Base-by-base conservation (phyloP, 2,329 filamentous ascomycete species). In the Thelonectria discophora region DNA sequence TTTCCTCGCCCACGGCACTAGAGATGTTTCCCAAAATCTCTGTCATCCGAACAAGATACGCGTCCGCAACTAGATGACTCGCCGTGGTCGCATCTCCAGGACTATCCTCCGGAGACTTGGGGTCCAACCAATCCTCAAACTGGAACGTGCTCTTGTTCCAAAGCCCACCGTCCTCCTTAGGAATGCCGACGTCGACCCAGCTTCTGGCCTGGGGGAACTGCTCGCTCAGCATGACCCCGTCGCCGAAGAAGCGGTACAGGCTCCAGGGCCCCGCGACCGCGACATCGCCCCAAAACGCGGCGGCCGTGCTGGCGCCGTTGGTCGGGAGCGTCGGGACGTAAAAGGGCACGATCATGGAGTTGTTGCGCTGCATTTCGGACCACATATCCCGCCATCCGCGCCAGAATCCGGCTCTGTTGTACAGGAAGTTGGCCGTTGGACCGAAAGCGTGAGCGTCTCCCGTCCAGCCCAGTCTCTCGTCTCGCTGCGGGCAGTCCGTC, bases 401-500 rank as follows among this genome's bases (percentile, higher is more conserved):
- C 65, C 63, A 80, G 62, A 88, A 81, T 0, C 82, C 84, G 0
- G 77, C 42, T 0, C 82, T 81, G 65, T 86, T 76, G 70, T 83
- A 88, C 0, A 88, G 74, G 63, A 82, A 87, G 51, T 79, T 82
- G 0, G 83, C 79, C 0, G 83, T 81, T 0, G 82, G 80, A 0
- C 77, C 74, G 60, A 87, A 87, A 1, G 80, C 77, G 39, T 81
- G 81, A 8, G 78, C 74, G 63, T 85, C 81, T 27, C 84, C 80
- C 1, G 80, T 82, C 85, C 84, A 84, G 18, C 82, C 80, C 7
- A 86, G 69, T 0, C 83, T 76, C 69, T 86, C 83, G 56, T 86
- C 83, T 5, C 82, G 75, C 64, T 86, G 82, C 0, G 84, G 83
- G 65, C 83, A 86, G 66, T 88, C 86, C 0, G 84, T 88, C 0